Evolutionary conservation across 2,329 filamentous ascomycete genomes (phyloP), one percentile per base, ranked within the genome.

Genomic region (Chaetomium sp.): DNA sequence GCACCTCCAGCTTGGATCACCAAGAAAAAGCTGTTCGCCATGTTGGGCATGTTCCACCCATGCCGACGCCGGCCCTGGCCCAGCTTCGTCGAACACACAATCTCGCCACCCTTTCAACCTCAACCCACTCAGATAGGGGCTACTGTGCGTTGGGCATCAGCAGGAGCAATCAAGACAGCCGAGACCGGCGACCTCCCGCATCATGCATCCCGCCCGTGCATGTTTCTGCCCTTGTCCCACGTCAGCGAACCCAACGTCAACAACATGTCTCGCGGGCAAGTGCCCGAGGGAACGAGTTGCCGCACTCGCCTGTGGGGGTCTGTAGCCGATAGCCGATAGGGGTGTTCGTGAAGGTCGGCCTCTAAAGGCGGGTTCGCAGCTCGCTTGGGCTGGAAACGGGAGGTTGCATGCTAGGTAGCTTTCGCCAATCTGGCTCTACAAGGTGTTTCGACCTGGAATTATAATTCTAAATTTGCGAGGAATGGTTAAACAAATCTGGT

Each of bases 151-250:
- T 56, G 38, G 56, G 51, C 51, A 51, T 6, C 38, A 29, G 19
- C 57, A 29, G 51, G 57, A 51, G 50, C 27, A 38, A 31, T 47
- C 35, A 57, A 38, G 31, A 45, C 27, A 31, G 31, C 51, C 38
- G 55, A 64, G 38, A 64, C 50, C 16, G 27, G 51, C 29, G 12
- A 42, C 27, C 38, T 8, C 16, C 7, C 45, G 54, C 45, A 13
- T 42, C 45, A n/a, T 35, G 54, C 62, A 55, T 23, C 2, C 7
- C 21, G 10, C 23, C 5, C 21, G 29, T 42, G 62, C 62, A 57
- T 65, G 54, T 60, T 51, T 57, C 49, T 51, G 45, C 57, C 38
- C 19, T 53, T 57, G 63, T 65, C 21, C 53, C 9, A 57, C 63
- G 19, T 29, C 23, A 25, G 16, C 51, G 12, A 50, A 21, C 51